Percentiles rank a stretch among this genome's conserved stretches.
Conservation (phyloP, 768 basidiomycete species). For the Daedaleopsis sinensis region DNA sequence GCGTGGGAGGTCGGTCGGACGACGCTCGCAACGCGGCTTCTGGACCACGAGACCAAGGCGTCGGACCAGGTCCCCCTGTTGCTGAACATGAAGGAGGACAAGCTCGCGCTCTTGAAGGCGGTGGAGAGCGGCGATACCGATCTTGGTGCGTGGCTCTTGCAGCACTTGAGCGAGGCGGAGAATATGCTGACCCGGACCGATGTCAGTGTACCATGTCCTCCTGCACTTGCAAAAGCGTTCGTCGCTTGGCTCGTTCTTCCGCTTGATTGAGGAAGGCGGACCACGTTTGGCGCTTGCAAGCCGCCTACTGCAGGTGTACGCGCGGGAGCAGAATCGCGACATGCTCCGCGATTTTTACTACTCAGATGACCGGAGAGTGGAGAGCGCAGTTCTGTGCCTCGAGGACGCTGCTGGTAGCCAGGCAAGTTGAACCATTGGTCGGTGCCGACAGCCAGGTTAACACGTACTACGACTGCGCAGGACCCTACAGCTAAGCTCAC, state of each 20-base stretch:
- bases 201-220: slow-evolving; percentile 88
- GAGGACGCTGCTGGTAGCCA: slow-evolving; percentile 75
- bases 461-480: slow-evolving; percentile 39
- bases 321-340: slow-evolving; percentile 85
- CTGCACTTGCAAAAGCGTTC: slow-evolving; percentile 84
- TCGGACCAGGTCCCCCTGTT: slow-evolving; percentile 95
- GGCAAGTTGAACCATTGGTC: slow-evolving; percentile 39
- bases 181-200: background rate
- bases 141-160: slow-evolving; percentile 58
- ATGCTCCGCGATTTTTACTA: slow-evolving; percentile 97
- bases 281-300: slow-evolving; percentile 72
- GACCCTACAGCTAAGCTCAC: slow-evolving; percentile 72
- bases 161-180: background rate
- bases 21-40: slow-evolving; percentile 84
- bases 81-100: slow-evolving; percentile 93
- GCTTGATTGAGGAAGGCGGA: slow-evolving; percentile 90
- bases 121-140: slow-evolving; percentile 96
- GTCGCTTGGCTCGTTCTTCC: slow-evolving; percentile 90
- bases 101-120: slow-evolving; percentile 83
- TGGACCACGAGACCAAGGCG: slow-evolving; percentile 88
- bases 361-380: slow-evolving; percentile 93
- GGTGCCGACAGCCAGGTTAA: background rate
- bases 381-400: slow-evolving; percentile 87
- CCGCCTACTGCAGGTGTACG: slow-evolving; percentile 85
- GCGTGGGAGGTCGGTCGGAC: slow-evolving; percentile 90